phyloP scores from a whole-genome alignment of 306 rosid genomes.

The Acacia acuminata region DNA sequence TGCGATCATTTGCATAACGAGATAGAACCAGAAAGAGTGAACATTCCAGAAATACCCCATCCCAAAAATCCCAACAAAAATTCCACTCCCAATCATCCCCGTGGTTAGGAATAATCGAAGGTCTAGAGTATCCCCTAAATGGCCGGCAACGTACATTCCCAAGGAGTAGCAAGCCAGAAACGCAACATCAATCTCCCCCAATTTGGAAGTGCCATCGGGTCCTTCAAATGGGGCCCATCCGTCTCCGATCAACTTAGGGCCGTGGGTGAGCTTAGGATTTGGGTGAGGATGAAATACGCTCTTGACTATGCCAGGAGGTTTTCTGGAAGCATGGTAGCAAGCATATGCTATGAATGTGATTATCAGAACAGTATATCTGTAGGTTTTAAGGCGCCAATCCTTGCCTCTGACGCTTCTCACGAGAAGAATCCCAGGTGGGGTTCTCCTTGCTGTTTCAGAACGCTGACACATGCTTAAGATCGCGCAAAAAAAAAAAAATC shows the following conservation, averaged over 20 bases:
- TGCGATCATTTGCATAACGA: slow-evolving; percentile 71
- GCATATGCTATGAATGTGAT: slow-evolving; percentile 72
- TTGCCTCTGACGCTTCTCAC: slow-evolving; percentile 46
- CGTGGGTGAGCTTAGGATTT: background rate
- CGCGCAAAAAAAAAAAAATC: background rate
- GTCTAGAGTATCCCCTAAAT: slow-evolving; percentile 70
- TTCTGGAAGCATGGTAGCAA: slow-evolving; percentile 82
- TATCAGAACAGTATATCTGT: slow-evolving; percentile 60
- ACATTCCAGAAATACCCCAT: slow-evolving; percentile 73
- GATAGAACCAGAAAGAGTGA: slow-evolving; percentile 64
- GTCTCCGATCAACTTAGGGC: background rate
- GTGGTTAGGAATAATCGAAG: slow-evolving; percentile 56
- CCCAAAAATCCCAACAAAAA: slow-evolving; percentile 65
- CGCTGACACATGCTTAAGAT: slow-evolving; percentile 25
- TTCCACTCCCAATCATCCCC: slow-evolving; percentile 83
- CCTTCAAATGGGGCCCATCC: slow-evolving; percentile 81
- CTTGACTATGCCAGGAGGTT: slow-evolving; percentile 69
- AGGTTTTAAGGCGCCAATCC: slow-evolving; percentile 54
- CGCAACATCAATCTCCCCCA: slow-evolving; percentile 81
- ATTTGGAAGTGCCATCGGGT: slow-evolving; percentile 55
- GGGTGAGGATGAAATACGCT: slow-evolving; percentile 63
- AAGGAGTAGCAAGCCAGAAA: slow-evolving; percentile 66
- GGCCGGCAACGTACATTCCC: slow-evolving; percentile 81
- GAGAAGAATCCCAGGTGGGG: slow-evolving; percentile 68
- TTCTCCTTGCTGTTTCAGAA: slow-evolving; percentile 36